Percentiles rank a stretch among this genome's conserved stretches.
phyloP scores from a whole-genome alignment of 1,284 basidiomycete genomes.

The Fomitopsis betulina region DNA sequence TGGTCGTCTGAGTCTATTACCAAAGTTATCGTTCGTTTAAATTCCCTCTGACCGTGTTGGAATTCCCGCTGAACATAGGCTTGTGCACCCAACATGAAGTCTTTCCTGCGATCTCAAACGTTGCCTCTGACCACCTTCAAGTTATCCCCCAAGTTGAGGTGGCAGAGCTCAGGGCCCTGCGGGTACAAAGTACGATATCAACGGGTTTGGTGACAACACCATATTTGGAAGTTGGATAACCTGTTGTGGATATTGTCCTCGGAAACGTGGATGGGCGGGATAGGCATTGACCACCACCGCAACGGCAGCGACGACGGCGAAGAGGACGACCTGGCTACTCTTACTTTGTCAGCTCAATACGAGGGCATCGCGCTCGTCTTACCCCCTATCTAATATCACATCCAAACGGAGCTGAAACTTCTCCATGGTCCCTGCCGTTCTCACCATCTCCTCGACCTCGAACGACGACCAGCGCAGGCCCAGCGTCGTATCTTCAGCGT shows the following conservation, averaged over 20 bases:
- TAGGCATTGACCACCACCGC: background rate
- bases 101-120: too few relatives aligned
- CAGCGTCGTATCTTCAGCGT: constrained; percentile 18
- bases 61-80: too few relatives aligned
- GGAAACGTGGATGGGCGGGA: background rate
- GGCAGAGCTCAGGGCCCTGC: too few relatives aligned
- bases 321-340: background rate
- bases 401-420: background rate
- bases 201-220: background rate
- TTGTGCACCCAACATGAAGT: too few relatives aligned
- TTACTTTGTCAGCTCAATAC: background rate
- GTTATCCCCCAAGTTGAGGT: too few relatives aligned
- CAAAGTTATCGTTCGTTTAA: too few relatives aligned
- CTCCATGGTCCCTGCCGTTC: constrained; percentile 16
- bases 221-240: background rate
- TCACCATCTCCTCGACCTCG: constrained; percentile 16
- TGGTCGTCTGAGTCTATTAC: too few relatives aligned
- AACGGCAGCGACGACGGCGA: background rate
- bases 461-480: constrained; percentile 20
- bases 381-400: background rate
- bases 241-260: background rate
- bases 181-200: too few relatives aligned
- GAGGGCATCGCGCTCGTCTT: background rate
- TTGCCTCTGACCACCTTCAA: too few relatives aligned
- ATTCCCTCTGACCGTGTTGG: too few relatives aligned